Evolutionary conservation across 208 protist species (phyloP).

Genomic region (Kentomonas sorsogonicus): DNA sequence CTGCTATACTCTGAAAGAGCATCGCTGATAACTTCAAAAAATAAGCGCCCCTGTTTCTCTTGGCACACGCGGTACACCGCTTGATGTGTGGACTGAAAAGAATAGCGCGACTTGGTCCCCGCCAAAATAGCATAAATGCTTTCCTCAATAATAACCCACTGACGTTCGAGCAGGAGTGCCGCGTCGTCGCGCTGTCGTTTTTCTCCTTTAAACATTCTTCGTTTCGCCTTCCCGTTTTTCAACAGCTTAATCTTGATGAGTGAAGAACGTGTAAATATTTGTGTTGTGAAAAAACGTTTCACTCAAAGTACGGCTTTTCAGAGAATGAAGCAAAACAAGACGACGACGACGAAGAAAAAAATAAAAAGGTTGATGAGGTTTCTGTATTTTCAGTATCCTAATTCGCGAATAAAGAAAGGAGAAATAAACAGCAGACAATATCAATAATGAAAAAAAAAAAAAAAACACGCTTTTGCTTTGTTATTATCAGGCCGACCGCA

Average conservation of each 20-base stretch:
- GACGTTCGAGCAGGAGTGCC: neutral
- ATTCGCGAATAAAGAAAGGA: no score
- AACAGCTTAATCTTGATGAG: no score
- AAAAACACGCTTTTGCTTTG: no score
- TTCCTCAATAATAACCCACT: neutral
- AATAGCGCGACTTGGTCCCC: constrained; percentile 29
- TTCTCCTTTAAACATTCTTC: neutral
- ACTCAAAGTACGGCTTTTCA: neutral
- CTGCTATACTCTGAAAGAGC: constrained; percentile 21
- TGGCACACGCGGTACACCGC: constrained; percentile 71
- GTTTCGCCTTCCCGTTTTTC: neutral
- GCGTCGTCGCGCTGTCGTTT: neutral
- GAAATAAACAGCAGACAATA: no score
- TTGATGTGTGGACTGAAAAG: constrained; percentile 76
- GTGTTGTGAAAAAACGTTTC: no score
- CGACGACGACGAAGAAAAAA: constrained; percentile 8
- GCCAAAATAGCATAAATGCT: neutral
- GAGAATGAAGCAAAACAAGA: neutral
- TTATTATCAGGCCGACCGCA: no score
- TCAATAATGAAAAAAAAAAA: no score
- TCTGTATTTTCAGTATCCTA: no score
- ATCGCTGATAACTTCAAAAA: constrained; percentile 40
- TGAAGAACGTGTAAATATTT: no score
- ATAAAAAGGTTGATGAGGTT: constrained; percentile 1
- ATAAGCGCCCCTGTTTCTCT: constrained; percentile 22